A percentile compares a stretch with the other conserved stretches of the same genome.
Conservation (phyloP, 495 filamentous ascomycete genomes). For the Evansstolkia leycettana region DNA sequence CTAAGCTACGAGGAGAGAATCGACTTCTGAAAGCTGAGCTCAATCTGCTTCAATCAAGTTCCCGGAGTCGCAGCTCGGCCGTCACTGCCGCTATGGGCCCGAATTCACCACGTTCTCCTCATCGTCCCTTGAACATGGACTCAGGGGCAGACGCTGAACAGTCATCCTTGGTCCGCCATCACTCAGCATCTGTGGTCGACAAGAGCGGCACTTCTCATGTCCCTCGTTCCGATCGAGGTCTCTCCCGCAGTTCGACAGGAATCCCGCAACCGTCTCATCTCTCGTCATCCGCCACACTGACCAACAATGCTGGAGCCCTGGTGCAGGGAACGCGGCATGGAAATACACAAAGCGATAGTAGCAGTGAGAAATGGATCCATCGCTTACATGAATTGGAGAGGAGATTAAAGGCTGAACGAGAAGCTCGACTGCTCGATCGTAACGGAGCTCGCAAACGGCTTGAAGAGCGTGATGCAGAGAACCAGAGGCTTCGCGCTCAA, state of each 20-base stretch:
- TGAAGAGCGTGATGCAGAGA: slow-evolving; percentile 70
- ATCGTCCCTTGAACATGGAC: slow-evolving; percentile 2
- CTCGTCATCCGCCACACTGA: slow-evolving; percentile 21
- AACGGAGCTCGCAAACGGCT: slow-evolving; percentile 71
- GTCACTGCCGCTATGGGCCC: slow-evolving; percentile 14
- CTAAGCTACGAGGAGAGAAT: slow-evolving; percentile 67
- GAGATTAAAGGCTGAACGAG: slow-evolving; percentile 78
- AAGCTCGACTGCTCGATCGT: slow-evolving; percentile 75
- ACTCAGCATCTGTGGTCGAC: slow-evolving; percentile 35
- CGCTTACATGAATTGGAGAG: slow-evolving; percentile 77
- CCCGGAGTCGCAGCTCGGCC: slow-evolving; percentile 19
- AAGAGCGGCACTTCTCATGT: slow-evolving; percentile 1
- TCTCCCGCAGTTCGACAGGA: slow-evolving; percentile 21
- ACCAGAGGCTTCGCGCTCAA: slow-evolving; percentile 55
- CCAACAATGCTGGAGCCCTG: slow-evolving; percentile 20
- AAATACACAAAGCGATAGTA: slow-evolving; percentile 14
- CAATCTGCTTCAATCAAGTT: slow-evolving; percentile 50
- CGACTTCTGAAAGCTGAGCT: slow-evolving; percentile 75
- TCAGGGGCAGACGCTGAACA: slow-evolving; percentile 16
- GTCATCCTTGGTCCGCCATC: slow-evolving; percentile 36
- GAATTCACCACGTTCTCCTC: slow-evolving; percentile 15
- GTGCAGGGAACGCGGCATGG: slow-evolving; percentile 20
- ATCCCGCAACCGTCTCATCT: slow-evolving; percentile 25
- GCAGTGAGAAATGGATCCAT: slow-evolving; percentile 68
- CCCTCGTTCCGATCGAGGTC: slow-evolving; percentile 11